Percentiles rank a stretch among this genome's conserved stretches.
Conservation (phyloP, 2,329 filamentous ascomycete species). For the Penicillium brevicompactum region DNA sequence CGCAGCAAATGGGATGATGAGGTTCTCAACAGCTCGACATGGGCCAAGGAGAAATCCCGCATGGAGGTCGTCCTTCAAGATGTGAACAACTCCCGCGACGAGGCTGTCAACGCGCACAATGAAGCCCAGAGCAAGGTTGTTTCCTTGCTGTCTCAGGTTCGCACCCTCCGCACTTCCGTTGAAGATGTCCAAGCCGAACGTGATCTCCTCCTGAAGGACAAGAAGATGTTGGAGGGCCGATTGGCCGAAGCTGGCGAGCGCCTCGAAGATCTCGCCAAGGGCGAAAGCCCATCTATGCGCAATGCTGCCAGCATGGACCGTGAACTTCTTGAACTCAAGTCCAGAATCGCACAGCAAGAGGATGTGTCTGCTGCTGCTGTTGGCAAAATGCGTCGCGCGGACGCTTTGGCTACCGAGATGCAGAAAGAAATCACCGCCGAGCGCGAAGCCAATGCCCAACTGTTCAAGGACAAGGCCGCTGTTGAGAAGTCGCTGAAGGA, state of each 20-base stretch:
- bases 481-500: conserved; percentile 91
- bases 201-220: conserved; percentile 82
- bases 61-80: conserved; percentile 88
- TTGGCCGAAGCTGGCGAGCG: conserved; percentile 83
- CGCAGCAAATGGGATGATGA: conserved; percentile 98
- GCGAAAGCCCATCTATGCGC: conserved; percentile 83
- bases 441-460: conserved; percentile 75
- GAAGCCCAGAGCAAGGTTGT: conserved; percentile 94
- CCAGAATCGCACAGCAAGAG: conserved; percentile 85
- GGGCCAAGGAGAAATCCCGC: conserved; percentile 96
- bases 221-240: conserved; percentile 82
- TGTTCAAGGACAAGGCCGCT: conserved; percentile 86
- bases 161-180: conserved; percentile 76
- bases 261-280: conserved; percentile 82
- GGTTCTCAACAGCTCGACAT: conserved; percentile 94
- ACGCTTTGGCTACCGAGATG: conserved; percentile 82
- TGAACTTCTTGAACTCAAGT: conserved; percentile 86
- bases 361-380: conserved; percentile 89
- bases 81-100: conserved; percentile 86
- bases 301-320: conserved; percentile 87
- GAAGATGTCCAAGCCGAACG: conserved; percentile 86
- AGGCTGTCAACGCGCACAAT: conserved; percentile 89
- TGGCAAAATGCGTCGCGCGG: conserved; percentile 94
- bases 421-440: conserved; percentile 90
- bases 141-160: conserved; percentile 84